phyloP scores from a whole-genome alignment of 306 rosid species.

The Coriaria nepalensis region DNA sequence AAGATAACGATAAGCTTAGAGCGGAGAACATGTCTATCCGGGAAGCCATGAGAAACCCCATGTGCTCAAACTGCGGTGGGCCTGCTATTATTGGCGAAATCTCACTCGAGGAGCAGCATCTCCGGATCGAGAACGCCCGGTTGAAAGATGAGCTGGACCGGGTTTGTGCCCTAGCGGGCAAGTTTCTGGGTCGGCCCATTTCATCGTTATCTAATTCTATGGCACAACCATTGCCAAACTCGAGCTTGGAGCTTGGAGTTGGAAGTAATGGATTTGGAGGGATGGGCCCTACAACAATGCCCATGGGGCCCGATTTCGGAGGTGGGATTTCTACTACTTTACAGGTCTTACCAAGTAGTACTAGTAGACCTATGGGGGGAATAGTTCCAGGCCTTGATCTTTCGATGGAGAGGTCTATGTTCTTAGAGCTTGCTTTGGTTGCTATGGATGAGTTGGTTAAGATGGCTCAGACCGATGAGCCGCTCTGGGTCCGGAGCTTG shows the following conservation, averaged over 20 bases:
- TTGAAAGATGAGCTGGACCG: conserved; percentile 86
- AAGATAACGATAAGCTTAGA: conserved; percentile 86
- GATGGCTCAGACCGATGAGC: conserved; percentile 52
- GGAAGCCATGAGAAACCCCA: conserved; percentile 89
- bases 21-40: conserved; percentile 88
- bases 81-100: conserved; percentile 75
- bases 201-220: conserved; percentile 34
- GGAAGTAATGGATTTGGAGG: conserved; percentile 70
- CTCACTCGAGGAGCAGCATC: conserved; percentile 82
- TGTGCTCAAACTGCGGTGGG: conserved; percentile 87
- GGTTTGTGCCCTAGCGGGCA: conserved; percentile 74
- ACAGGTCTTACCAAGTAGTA: conserved; percentile 20
- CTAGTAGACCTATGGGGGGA: conserved; percentile 19
- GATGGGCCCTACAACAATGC: conserved; percentile 38
- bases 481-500: conserved; percentile 64
- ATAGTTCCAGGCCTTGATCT: conserved; percentile 22
- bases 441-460: conserved; percentile 92
- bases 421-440: conserved; percentile 65
- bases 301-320: conserved; percentile 55
- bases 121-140: conserved; percentile 77
- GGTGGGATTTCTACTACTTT: conserved; percentile 35
- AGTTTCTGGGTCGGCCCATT: conserved; percentile 75
- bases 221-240: conserved; percentile 54
- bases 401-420: conserved; percentile 64
- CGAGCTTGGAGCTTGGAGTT: conserved; percentile 85